Conservation (phyloP, 345 rosid species). For the Dovyalis caffra region DNA sequence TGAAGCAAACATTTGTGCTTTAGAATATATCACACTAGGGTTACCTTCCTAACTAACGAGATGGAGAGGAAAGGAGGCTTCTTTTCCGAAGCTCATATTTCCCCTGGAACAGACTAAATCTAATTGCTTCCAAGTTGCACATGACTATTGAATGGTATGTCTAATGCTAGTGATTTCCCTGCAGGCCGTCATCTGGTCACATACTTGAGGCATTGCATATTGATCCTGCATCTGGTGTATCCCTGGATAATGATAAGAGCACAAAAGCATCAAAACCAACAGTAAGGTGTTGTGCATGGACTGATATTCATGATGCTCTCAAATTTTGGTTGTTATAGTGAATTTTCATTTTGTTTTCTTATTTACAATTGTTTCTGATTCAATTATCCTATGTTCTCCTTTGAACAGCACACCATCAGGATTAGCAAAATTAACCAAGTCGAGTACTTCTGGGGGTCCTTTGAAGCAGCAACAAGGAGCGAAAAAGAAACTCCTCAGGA, state of each 20-base stretch:
- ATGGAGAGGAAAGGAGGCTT: slow-evolving; percentile 58
- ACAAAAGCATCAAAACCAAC: slow-evolving; percentile 47
- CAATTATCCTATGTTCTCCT: slow-evolving; percentile 9
- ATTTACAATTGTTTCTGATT: background rate
- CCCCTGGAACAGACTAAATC: slow-evolving; percentile 31
- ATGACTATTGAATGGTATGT: slow-evolving; percentile 22
- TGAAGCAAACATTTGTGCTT: slow-evolving; percentile 50
- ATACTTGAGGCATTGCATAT: slow-evolving; percentile 97
- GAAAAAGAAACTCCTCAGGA: slow-evolving; percentile 99
- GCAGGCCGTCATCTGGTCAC: slow-evolving; percentile 83
- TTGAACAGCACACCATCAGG: slow-evolving; percentile 63
- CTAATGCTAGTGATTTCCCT: slow-evolving; percentile 50
- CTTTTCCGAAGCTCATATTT: slow-evolving; percentile 47
- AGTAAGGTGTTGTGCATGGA: slow-evolving; percentile 44
- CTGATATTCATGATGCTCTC: slow-evolving; percentile 4
- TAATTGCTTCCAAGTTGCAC: slow-evolving; percentile 22
- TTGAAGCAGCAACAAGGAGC: slow-evolving; percentile 57
- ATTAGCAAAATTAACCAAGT: slow-evolving; percentile 75
- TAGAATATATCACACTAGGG: slow-evolving; percentile 49
- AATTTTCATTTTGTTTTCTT: background rate
- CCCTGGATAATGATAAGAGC: slow-evolving; percentile 74
- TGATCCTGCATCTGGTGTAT: slow-evolving; percentile 94
- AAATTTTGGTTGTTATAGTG: background rate
- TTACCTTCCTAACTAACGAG: slow-evolving; percentile 49
- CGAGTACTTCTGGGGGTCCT: slow-evolving; percentile 48